A percentile compares a stretch with the other conserved stretches of the same genome.
These are phyloP conservation scores for Globisporangium yorkense DNA, from an alignment of 352 stramenopile genomes.

Conservation along the genomic window DNA sequence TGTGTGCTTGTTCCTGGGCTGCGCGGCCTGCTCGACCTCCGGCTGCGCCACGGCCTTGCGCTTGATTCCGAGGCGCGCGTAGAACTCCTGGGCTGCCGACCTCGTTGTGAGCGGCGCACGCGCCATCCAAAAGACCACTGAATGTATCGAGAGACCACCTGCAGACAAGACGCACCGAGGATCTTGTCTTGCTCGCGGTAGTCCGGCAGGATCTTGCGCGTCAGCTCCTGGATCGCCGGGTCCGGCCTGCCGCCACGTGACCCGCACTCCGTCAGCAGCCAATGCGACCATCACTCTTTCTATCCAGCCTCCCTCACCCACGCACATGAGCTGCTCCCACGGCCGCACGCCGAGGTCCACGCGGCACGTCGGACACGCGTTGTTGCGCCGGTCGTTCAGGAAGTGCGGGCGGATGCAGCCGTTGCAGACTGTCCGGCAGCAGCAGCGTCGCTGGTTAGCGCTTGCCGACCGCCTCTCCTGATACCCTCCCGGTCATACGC, in stretches of 20 bases:
- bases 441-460: background rate
- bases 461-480: background rate
- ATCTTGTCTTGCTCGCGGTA: slow-evolving; percentile 29
- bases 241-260: slow-evolving; percentile 27
- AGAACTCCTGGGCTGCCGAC: slow-evolving; percentile 29
- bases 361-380: slow-evolving; percentile 41
- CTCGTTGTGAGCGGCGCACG: background rate
- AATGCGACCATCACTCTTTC: background rate
- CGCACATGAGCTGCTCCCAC: slow-evolving; percentile 45
- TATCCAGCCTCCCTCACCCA: background rate
- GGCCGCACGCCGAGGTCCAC: slow-evolving; percentile 44
- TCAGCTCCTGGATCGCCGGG: slow-evolving; percentile 49
- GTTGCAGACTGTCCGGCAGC: slow-evolving; percentile 37
- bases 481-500: slow-evolving; percentile 3
- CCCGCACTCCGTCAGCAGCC: background rate
- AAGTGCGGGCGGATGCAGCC: slow-evolving; percentile 54
- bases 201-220: slow-evolving; percentile 42
- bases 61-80: slow-evolving; percentile 45
- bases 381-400: slow-evolving; percentile 18
- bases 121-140: background rate
- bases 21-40: slow-evolving; percentile 9
- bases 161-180: slow-evolving; percentile 21
- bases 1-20: slow-evolving; percentile 15
- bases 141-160: background rate
- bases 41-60: slow-evolving; percentile 28